Evolutionary conservation across 352 stramenopile species (phyloP).

Genomic region (Globisporangium paroecandrum): DNA sequence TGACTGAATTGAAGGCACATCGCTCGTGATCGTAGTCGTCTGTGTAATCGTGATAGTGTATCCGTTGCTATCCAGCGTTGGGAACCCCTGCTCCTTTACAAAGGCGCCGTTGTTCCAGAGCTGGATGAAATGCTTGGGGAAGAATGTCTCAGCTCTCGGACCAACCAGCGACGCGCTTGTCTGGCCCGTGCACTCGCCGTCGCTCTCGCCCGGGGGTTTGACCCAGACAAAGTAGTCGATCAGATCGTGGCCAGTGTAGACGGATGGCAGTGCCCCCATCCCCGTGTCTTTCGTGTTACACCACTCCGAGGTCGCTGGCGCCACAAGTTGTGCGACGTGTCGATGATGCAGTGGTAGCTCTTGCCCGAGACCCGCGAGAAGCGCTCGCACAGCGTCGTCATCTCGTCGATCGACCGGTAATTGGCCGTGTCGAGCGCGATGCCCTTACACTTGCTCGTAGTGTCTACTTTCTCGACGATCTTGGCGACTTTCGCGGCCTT

Average conservation of each 20-base stretch:
- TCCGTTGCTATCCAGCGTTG: not conserved
- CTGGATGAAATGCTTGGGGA: slow-evolving; percentile 43
- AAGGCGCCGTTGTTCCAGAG: slow-evolving; percentile 68
- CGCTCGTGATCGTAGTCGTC: not conserved
- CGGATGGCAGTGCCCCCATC: slow-evolving; percentile 45
- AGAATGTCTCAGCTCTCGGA: slow-evolving; percentile 51
- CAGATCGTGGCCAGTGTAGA: slow-evolving; percentile 37
- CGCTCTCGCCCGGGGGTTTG: slow-evolving; percentile 63
- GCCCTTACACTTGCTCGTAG: slow-evolving; percentile 37
- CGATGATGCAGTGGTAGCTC: slow-evolving; percentile 56
- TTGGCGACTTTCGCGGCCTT: slow-evolving; percentile 25
- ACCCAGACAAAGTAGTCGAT: slow-evolving; percentile 76
- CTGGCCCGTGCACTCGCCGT: slow-evolving; percentile 40
- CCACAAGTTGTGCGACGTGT: slow-evolving; percentile 49
- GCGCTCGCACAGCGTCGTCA: slow-evolving; percentile 49
- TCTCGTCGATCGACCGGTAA: slow-evolving; percentile 49
- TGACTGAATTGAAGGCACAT: not conserved
- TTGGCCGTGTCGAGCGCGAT: slow-evolving; percentile 79
- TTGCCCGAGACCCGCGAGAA: slow-evolving; percentile 49
- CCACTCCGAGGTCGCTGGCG: slow-evolving; percentile 33
- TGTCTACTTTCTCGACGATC: slow-evolving; percentile 41
- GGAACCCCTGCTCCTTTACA: slow-evolving; percentile 35
- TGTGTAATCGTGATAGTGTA: not conserved
- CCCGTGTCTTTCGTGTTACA: slow-evolving; percentile 43
- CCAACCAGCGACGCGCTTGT: slow-evolving; percentile 48